phyloP scores from a whole-genome alignment of 2,329 filamentous ascomycete species.

The Colletotrichum sansevieriae region DNA sequence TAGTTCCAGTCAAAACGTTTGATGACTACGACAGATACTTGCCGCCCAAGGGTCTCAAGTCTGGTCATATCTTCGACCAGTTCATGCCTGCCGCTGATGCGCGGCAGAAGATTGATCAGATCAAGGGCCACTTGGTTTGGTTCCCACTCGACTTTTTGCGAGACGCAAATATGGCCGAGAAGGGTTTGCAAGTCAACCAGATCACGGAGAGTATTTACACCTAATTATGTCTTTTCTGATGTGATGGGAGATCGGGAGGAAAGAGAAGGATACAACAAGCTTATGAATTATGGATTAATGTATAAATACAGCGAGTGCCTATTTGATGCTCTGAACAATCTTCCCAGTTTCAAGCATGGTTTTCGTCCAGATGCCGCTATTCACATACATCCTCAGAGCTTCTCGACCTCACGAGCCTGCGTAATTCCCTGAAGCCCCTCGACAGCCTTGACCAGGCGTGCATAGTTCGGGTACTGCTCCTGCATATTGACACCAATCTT shows the following conservation, averaged over 20 bases:
- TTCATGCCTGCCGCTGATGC: slow-evolving; percentile 81
- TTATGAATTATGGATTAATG: slow-evolving; percentile 33
- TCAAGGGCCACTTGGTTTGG: slow-evolving; percentile 90
- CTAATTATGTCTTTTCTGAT: slow-evolving; percentile 56
- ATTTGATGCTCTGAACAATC: neutral
- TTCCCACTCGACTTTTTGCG: slow-evolving; percentile 91
- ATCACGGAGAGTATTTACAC: slow-evolving; percentile 91
- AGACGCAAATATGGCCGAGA: slow-evolving; percentile 90
- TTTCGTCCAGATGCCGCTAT: neutral
- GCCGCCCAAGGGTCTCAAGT: slow-evolving; percentile 76
- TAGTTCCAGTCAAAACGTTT: slow-evolving; percentile 79
- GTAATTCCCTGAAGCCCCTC: neutral
- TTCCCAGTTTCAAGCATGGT: neutral
- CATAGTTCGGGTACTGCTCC: neutral
- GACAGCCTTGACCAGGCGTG: neutral
- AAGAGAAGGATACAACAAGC: neutral
- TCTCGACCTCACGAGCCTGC: neutral
- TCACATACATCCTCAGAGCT: rapidly evolving
- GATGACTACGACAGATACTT: slow-evolving; percentile 89
- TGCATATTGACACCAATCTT: neutral
- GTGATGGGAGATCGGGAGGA: slow-evolving; percentile 57
- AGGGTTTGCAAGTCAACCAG: slow-evolving; percentile 85
- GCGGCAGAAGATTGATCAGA: slow-evolving; percentile 79
- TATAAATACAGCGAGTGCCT: slow-evolving; percentile 11
- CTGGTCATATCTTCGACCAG: slow-evolving; percentile 88